These are phyloP conservation scores for Tetrahymena elliotti DNA, from an alignment of 73 alveolate species.

Conservation along the genomic window DNA sequence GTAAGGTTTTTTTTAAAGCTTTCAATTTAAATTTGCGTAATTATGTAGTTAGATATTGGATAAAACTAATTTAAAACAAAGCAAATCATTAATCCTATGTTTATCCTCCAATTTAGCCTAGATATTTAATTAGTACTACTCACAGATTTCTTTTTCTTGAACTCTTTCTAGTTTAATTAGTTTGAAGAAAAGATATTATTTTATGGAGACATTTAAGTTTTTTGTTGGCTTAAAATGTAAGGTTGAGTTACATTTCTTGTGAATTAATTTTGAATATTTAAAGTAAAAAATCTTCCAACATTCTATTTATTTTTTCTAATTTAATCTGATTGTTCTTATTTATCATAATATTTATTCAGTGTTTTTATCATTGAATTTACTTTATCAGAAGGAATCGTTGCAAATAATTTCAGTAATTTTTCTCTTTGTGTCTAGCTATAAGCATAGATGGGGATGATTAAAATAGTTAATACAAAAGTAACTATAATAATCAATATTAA, in stretches of 20 bases:
- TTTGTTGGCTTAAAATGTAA: neutral
- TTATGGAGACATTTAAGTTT: neutral
- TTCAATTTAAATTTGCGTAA: neutral
- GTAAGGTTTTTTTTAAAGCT: neutral
- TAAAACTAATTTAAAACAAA: neutral
- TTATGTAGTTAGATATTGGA: neutral
- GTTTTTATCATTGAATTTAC: neutral
- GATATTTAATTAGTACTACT: neutral
- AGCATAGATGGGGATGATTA: neutral
- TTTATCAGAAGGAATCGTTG: neutral
- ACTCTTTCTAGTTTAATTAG: neutral
- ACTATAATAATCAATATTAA: neutral
- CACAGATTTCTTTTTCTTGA: neutral
- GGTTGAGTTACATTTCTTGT: neutral
- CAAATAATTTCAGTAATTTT: neutral
- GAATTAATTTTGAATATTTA: neutral
- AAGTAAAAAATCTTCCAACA: neutral
- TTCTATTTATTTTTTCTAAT: neutral
- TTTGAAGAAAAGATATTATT: neutral
- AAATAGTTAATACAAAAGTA: neutral
- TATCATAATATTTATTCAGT: neutral
- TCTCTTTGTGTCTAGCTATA: neutral
- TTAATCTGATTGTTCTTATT: neutral
- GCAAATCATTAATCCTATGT: neutral
- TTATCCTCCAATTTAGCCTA: neutral